These are phyloP conservation scores for Phlyctochytrium arcticum DNA, from an alignment of 192 early-diverging fungal species.

Conservation along the genomic window DNA sequence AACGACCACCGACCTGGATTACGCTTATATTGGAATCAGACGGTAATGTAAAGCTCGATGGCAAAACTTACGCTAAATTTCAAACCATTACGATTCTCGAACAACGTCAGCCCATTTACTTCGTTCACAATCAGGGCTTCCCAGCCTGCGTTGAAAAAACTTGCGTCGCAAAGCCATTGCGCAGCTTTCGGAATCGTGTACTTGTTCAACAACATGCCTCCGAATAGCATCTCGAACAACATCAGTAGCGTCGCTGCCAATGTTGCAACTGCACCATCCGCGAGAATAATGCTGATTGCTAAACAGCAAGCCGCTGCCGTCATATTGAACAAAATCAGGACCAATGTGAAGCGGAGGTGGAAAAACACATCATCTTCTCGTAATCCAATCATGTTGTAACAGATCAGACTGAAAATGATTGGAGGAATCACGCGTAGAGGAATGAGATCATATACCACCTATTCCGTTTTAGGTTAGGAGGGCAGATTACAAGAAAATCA, in stretches of 20 bases:
- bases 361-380: constrained; percentile 53
- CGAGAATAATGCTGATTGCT: constrained; percentile 67
- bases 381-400: constrained; percentile 82
- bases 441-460: constrained; percentile 66
- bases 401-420: constrained; percentile 74
- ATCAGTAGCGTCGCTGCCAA: constrained; percentile 76
- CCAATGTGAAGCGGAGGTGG: constrained; percentile 64
- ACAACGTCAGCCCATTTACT: constrained; percentile 70
- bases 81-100: constrained; percentile 76
- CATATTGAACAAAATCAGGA: constrained; percentile 77
- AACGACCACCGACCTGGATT: constrained; percentile 79
- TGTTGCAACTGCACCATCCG: constrained; percentile 70
- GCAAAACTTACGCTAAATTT: too few relatives aligned
- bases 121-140: constrained; percentile 91
- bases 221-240: constrained; percentile 87
- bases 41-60: neutral
- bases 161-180: constrained; percentile 19
- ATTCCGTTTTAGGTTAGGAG: neutral
- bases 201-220: constrained; percentile 85
- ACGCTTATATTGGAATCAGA: constrained; percentile 25
- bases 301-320: constrained; percentile 73
- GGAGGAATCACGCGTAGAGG: constrained; percentile 78
- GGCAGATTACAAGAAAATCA: too few relatives aligned
- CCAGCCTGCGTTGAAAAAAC: constrained; percentile 87
- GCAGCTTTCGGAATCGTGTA: constrained; percentile 62